Evolutionary conservation across 140 eudicot genomes (phyloP), one percentile per base, ranked within the genome.

Genomic region (Flaveria floridana): DNA sequence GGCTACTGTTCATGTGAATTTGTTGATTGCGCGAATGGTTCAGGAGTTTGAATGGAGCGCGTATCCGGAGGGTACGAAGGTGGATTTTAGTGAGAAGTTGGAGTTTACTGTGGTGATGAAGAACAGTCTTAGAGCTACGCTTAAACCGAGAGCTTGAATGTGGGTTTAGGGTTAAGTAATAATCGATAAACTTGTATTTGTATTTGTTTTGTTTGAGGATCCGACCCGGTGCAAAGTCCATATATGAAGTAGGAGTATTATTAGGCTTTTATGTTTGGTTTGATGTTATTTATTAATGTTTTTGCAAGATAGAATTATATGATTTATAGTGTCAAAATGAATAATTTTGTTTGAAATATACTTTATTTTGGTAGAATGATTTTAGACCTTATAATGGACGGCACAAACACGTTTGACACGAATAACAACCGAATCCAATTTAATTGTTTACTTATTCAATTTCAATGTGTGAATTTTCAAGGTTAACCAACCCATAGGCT

Each of bases 101-200:
- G 96, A 90, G 76, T 93, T 93, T 19, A 93, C 99, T 0, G 96
- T 93, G 50, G 91, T 93, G 68, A 93, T 93, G 99, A 93, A 93
- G 84, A 82, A 87, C 37, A 72, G 89, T 0, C 75, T 90, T 28
- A 80, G 89, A 56, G 95, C 95, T 76, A 80, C 9, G 78, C 82
- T 89, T 20, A 89, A 77, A 78, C 89, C 87, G 5, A 80, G 91
- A 74, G 80, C 58, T 48, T 77, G 65, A 78, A 2, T 26, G n/a
- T 34, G 76, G 25, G 37, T 48, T 19, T 37, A 28, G 53, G 19
- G 26, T 46, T 15, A 12, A 67, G 70, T 23, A 47, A 74, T 67
- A 20, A 73, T 67, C 9, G 34, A 51, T 19, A 15, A 65, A 52
- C 18, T 8, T 28, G 28, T 62, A 48, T 23, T 65, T 18, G 78